These are phyloP conservation scores for Mimosa bimucronata DNA, from an alignment of 306 rosid genomes.

Conservation along the genomic window DNA sequence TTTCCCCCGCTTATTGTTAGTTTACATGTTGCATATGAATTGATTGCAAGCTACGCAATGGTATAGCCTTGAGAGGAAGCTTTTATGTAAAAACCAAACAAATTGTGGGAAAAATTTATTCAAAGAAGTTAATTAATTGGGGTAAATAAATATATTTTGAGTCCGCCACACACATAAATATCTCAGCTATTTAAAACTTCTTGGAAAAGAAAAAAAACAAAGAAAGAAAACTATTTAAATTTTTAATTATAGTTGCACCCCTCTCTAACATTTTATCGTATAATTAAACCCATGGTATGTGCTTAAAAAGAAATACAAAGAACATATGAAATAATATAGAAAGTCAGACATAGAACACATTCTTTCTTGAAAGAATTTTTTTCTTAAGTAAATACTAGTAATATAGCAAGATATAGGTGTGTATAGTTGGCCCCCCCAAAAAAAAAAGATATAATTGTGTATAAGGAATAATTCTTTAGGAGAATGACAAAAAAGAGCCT, in stretches of 20 bases:
- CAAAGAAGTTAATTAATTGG: not conserved
- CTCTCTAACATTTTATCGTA: not conserved
- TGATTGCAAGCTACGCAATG: constrained; percentile 37
- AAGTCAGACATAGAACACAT: not conserved
- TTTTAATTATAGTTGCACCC: not conserved
- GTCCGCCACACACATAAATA: not conserved
- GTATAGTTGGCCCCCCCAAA: too few species aligned
- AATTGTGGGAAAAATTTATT: not conserved
- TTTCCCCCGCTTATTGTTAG: too few species aligned
- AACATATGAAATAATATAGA: too few species aligned
- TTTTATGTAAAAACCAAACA: not conserved
- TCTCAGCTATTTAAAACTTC: not conserved
- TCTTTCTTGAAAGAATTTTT: not conserved
- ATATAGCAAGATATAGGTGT: too few species aligned
- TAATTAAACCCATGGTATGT: too few species aligned
- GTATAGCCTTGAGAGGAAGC: constrained; percentile 11
- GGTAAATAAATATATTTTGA: not conserved
- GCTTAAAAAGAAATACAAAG: not conserved
- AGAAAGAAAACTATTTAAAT: not conserved
- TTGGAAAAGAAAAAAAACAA: not conserved
- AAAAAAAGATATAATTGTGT: too few species aligned
- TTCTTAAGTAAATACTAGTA: not conserved
- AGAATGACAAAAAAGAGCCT: too few species aligned
- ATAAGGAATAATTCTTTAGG: not conserved
- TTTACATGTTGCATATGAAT: constrained; percentile 26